Base-by-base conservation (phyloP, 2,329 filamentous ascomycete genomes). In the Penicillium crustosum region DNA sequence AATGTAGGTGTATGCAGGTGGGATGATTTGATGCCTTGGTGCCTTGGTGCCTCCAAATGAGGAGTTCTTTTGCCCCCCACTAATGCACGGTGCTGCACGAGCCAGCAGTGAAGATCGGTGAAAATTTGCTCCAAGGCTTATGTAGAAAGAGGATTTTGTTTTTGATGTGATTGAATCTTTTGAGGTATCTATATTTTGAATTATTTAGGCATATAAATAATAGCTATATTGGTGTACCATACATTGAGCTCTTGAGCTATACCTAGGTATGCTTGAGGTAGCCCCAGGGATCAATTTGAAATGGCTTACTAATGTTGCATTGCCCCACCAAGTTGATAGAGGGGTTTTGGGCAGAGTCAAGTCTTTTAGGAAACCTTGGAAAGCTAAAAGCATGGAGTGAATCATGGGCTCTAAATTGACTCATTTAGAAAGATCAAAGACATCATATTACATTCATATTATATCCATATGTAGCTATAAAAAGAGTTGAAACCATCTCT, bases 301-400 rank as follows among this genome's bases (percentile, higher is more conserved):
- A 38, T 17, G 4, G 33, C 29, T 55, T 49, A 55, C 13, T 50
- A 49, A 55, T 49, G n/a, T 35, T 13, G 10, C 4, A 33, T 17
- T 50, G 53, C 53, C 47, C 45, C 38, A 55, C 52, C 25, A 53
- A 29, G 31, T 33, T 49, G 52, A 39, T 54, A 54, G 43, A 54
- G 43, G 45, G 44, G 52, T 31, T 31, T 45, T 19, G 50, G 50
- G 29, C 38, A 50, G 21, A 51, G 36, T 43, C 39, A 23, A 53
- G 39, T 17, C 13, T 19, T 17, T 17, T 6, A 12, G 12, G 12
- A 13, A 41, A 6, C 17, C 21, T 27, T 33, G 41, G 50, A 27
- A 47, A 33, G 8, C 21, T 15, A 45, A 53, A 44, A 53, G 29
- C 21, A 44, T 43, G 9, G 17, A 17, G 7, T 53, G 50, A 53